phyloP scores from a whole-genome alignment of 805 yeast species.

The Sugiyamaella qingdaonensis region DNA sequence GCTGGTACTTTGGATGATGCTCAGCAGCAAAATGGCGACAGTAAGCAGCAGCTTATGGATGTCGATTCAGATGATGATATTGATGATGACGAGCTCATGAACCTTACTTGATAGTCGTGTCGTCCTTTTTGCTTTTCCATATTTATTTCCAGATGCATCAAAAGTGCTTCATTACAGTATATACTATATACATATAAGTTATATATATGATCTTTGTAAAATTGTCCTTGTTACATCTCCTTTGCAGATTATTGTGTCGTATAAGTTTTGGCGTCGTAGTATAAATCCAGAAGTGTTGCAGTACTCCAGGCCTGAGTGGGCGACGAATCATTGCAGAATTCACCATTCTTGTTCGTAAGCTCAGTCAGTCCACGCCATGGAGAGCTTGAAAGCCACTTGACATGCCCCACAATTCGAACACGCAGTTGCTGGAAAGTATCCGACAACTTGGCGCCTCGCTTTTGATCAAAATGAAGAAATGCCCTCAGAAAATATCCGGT shows the following conservation, averaged over 20 bases:
- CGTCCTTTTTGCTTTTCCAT: too few relatives aligned
- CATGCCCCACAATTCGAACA: conserved; percentile 58
- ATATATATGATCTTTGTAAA: neutral
- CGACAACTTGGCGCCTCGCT: conserved; percentile 40
- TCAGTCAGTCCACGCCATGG: conserved; percentile 95
- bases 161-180: neutral
- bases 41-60: neutral
- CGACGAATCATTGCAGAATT: conserved; percentile 75
- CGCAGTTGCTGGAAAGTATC: conserved; percentile 57
- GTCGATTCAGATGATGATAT: conserved; percentile 3
- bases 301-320: conserved; percentile 98
- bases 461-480: conserved; percentile 50
- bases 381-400: conserved; percentile 65
- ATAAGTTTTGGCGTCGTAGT: conserved; percentile 43
- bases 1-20: neutral
- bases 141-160: neutral
- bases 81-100: neutral
- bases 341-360: conserved; percentile 85
- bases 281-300: conserved; percentile 77
- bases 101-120: neutral
- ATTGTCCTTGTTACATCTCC: neutral
- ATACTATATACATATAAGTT: neutral
- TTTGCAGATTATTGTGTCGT: neutral
- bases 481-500: conserved; percentile 87
- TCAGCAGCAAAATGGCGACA: neutral